Percentiles rank a stretch among this genome's conserved stretches.
These are phyloP conservation scores for Russula compacta DNA, from an alignment of 768 basidiomycete species.

Conservation along the genomic window DNA sequence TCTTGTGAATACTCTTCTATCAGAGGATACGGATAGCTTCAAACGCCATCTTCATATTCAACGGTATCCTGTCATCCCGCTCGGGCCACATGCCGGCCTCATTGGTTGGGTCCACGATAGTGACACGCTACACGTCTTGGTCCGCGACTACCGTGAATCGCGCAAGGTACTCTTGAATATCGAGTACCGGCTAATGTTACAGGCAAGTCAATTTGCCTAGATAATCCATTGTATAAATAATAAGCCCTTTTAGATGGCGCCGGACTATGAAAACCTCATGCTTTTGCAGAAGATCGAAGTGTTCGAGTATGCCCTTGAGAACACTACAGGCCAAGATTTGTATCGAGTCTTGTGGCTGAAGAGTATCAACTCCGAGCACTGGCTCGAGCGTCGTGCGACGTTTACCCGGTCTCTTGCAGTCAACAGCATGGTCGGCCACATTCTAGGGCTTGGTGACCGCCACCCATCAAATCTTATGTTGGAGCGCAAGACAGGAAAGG, in stretches of 20 bases:
- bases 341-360: slow-evolving; percentile 97
- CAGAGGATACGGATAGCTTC: slow-evolving; percentile 90
- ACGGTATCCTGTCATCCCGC: slow-evolving; percentile 82
- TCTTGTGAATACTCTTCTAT: slow-evolving; percentile 88
- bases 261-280: slow-evolving; percentile 92
- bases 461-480: slow-evolving; percentile 94
- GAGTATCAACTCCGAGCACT: slow-evolving; percentile 91
- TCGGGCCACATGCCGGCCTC: slow-evolving; percentile 92
- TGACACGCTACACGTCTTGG: slow-evolving; percentile 92
- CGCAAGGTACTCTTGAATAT: slow-evolving; percentile 96
- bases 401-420: slow-evolving; percentile 94
- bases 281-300: slow-evolving; percentile 98
- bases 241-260: slow-evolving; percentile 73
- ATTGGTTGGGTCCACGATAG: slow-evolving; percentile 94
- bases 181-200: slow-evolving; percentile 97
- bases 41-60: slow-evolving; percentile 94
- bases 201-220: slow-evolving; percentile 38
- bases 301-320: slow-evolving; percentile 96
- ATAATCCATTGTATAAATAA: neutral
- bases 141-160: slow-evolving; percentile 92
- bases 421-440: slow-evolving; percentile 98
- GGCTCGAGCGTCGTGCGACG: slow-evolving; percentile 92
- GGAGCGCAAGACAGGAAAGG: slow-evolving; percentile 84
- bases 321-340: slow-evolving; percentile 96
- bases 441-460: slow-evolving; percentile 93